Evolutionary conservation across 306 rosid genomes (phyloP).

Genomic region (Cucurbita argyrosperma): DNA sequence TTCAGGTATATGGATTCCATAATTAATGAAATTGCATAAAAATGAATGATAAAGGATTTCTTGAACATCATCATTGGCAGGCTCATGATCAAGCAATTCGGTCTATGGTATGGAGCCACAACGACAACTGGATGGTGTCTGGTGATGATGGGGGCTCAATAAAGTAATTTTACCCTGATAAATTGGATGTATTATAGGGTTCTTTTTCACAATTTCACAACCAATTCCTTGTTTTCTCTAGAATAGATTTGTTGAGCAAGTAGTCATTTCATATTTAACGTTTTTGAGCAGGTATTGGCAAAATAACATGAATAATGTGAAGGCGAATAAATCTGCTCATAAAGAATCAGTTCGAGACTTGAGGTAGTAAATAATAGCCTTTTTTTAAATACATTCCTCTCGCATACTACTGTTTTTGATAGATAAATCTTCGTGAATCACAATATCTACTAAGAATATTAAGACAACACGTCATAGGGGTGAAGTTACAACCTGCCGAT

Average conservation of each 20-base stretch:
- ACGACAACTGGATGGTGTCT: constrained; percentile 98
- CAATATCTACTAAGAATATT: neutral
- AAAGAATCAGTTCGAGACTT: constrained; percentile 97
- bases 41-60: constrained; percentile 3
- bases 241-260: neutral
- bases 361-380: constrained; percentile 30
- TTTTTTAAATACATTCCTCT: neutral
- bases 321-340: constrained; percentile 94
- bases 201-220: neutral
- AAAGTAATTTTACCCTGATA: constrained; percentile 39
- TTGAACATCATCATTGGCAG: constrained; percentile 21
- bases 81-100: constrained; percentile 99
- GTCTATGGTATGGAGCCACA: constrained; percentile 99
- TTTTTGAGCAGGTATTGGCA: constrained; percentile 70
- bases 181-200: neutral
- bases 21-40: neutral
- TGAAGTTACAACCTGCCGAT: neutral
- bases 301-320: constrained; percentile 97
- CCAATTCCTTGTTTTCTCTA: neutral
- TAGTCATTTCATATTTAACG: neutral
- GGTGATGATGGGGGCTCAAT: constrained; percentile 98
- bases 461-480: neutral
- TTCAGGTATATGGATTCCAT: constrained; percentile 45
- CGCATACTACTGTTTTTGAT: constrained; percentile 4
- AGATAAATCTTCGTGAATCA: neutral